A percentile compares a stretch with the other conserved stretches of the same genome.
These are phyloP conservation scores for Tulasnella sp. DNA, from an alignment of 768 basidiomycete genomes.

Conservation along the genomic window DNA sequence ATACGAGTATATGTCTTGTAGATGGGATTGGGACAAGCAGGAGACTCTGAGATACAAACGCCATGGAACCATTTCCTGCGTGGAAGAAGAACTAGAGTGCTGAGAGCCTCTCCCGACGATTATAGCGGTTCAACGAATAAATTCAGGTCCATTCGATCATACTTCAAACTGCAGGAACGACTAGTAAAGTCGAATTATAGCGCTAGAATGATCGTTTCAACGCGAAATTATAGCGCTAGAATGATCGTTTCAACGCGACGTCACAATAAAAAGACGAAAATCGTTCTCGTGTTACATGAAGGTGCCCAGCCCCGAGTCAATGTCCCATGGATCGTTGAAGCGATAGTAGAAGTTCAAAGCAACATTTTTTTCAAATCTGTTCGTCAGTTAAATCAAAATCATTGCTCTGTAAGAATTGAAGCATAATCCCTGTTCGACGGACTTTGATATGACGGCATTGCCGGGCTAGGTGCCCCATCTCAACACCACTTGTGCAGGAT, in stretches of 20 bases:
- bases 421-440: conserved; percentile 52
- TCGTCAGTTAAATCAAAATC: conserved; percentile 56
- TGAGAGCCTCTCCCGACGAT: conserved; percentile 39
- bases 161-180: not conserved
- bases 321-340: conserved; percentile 68
- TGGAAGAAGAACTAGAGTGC: too few species aligned
- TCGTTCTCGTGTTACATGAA: conserved; percentile 57
- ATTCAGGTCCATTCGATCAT: not conserved
- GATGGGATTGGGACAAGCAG: too few species aligned
- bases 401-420: conserved; percentile 58
- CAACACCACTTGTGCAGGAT: conserved; percentile 67
- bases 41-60: too few species aligned
- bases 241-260: not conserved
- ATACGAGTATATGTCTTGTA: too few species aligned
- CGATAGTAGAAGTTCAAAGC: conserved; percentile 64
- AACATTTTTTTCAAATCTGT: conserved; percentile 59
- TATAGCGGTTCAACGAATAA: conserved; percentile 48
- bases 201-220: not conserved
- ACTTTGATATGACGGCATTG: conserved; percentile 78
- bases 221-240: not conserved
- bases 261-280: conserved; percentile 35
- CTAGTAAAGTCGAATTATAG: too few species aligned
- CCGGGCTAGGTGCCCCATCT: conserved; percentile 79
- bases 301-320: conserved; percentile 66
- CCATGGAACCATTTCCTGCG: too few species aligned